A percentile compares a stretch with the other conserved stretches of the same genome.
Evolutionary conservation across 1,284 basidiomycete genomes (phyloP).

Genomic region (Malassezia sp.): DNA sequence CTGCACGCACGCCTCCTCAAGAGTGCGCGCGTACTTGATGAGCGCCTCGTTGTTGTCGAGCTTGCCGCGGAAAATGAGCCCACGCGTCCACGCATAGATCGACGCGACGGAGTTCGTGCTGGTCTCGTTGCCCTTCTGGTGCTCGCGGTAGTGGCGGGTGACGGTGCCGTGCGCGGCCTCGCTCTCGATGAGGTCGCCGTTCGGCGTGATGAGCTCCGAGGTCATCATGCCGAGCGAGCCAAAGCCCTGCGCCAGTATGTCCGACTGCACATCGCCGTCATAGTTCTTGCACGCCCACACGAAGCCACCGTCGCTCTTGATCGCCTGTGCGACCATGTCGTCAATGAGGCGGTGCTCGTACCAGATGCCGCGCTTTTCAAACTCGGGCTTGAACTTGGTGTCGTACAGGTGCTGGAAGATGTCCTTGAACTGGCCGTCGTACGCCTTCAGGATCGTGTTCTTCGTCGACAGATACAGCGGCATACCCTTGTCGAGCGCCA

Average conservation of each 20-base stretch:
- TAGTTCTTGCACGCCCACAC: constrained; percentile 63
- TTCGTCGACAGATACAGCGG: constrained; percentile 53
- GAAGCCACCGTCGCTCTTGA: constrained; percentile 93
- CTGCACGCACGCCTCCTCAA: constrained; percentile 82
- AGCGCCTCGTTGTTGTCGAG: constrained; percentile 73
- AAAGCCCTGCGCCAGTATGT: constrained; percentile 56
- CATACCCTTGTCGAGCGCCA: constrained; percentile 91
- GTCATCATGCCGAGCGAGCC: constrained; percentile 97
- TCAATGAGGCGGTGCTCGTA: constrained; percentile 81
- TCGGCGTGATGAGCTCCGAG: constrained; percentile 86
- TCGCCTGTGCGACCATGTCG: constrained; percentile 69
- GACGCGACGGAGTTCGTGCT: constrained; percentile 93
- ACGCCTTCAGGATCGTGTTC: constrained; percentile 47
- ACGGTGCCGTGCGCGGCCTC: constrained; percentile 53
- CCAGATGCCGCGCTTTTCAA: constrained; percentile 73
- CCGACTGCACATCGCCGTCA: constrained; percentile 34
- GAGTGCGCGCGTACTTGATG: constrained; percentile 62
- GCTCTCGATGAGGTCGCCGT: constrained; percentile 71
- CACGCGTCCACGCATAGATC: constrained; percentile 97
- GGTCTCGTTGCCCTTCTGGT: constrained; percentile 77
- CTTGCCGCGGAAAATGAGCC: constrained; percentile 75
- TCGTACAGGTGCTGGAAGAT: constrained; percentile 94
- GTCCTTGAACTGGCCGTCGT: constrained; percentile 94
- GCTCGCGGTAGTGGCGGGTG: constrained; percentile 91
- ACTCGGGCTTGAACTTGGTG: constrained; percentile 64